A percentile compares a stretch with the other conserved stretches of the same genome.
These are phyloP conservation scores for Martiniozyma abietophila DNA, from an alignment of 805 yeast genomes.

Conservation along the genomic window DNA sequence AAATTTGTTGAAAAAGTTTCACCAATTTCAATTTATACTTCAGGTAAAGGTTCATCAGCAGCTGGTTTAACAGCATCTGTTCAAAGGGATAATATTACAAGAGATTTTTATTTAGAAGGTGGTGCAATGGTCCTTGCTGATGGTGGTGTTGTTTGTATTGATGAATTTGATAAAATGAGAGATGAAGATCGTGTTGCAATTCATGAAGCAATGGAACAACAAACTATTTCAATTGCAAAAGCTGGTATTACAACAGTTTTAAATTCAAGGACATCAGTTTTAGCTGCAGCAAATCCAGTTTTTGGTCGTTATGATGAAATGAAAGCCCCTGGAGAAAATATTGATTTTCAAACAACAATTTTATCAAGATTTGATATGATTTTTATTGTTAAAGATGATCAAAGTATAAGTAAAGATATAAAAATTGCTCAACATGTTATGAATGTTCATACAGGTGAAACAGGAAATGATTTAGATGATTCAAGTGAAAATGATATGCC, in stretches of 20 bases:
- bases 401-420: conserved; percentile 74
- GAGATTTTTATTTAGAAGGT: conserved; percentile 94
- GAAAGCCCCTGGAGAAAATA: conserved; percentile 95
- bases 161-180: conserved; percentile 98
- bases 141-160: conserved; percentile 98
- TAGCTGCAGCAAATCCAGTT: conserved; percentile 97
- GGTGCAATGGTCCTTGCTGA: conserved; percentile 99
- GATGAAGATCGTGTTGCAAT: conserved; percentile 98
- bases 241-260: conserved; percentile 97
- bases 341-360: conserved; percentile 95
- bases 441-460: conserved; percentile 84
- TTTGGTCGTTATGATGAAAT: conserved; percentile 95
- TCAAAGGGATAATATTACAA: conserved; percentile 77
- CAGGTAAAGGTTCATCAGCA: conserved; percentile 99
- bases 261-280: conserved; percentile 90
- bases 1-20: conserved; percentile 93
- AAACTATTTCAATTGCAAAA: conserved; percentile 95
- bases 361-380: conserved; percentile 98
- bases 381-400: conserved; percentile 93
- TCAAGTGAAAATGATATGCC: conserved; percentile 77
- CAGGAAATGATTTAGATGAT: conserved; percentile 28
- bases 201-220: conserved; percentile 99
- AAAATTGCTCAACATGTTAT: conserved; percentile 92
- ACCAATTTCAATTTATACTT: conserved; percentile 91
- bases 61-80: conserved; percentile 99